These are phyloP conservation scores for Globisporangium nodosum DNA, from an alignment of 352 stramenopile species.

Conservation along the genomic window DNA sequence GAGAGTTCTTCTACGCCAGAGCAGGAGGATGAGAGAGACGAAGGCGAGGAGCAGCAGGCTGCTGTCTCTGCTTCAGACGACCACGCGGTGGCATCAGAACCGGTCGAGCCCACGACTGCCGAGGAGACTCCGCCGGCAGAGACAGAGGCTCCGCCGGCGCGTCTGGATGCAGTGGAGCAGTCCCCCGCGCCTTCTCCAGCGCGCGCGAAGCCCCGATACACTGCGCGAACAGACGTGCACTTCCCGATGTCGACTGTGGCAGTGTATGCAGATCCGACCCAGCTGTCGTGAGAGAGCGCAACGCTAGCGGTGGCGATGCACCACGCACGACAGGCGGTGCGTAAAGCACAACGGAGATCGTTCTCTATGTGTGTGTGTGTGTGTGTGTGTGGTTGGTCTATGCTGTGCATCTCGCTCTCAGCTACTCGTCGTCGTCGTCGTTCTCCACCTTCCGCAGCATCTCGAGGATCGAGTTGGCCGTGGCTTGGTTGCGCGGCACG, in stretches of 20 bases:
- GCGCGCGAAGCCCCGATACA: constrained; percentile 35
- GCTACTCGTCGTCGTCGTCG: constrained; percentile 3
- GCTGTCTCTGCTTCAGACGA: neutral
- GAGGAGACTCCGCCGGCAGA: neutral
- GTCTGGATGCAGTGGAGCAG: constrained; percentile 4
- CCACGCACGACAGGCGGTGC: neutral
- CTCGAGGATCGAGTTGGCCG: constrained; percentile 78
- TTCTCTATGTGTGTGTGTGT: neutral
- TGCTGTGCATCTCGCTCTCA: neutral
- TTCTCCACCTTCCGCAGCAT: constrained; percentile 45
- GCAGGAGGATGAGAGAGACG: neutral
- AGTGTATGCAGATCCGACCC: constrained; percentile 44
- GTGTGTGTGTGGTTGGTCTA: neutral
- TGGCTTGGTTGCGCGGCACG: constrained; percentile 73
- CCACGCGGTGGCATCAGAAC: neutral
- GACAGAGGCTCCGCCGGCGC: neutral
- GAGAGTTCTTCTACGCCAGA: neutral
- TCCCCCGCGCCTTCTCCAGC: neutral
- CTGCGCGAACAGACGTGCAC: constrained; percentile 44
- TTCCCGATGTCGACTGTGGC: constrained; percentile 79
- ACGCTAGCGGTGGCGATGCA: too few relatives aligned
- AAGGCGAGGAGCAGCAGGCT: neutral
- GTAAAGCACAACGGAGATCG: neutral
- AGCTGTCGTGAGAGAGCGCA: constrained; percentile 11
- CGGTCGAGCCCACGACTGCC: neutral